Evolutionary conservation across 352 stramenopile species (phyloP).

Genomic region (Phytophthora lateralis): DNA sequence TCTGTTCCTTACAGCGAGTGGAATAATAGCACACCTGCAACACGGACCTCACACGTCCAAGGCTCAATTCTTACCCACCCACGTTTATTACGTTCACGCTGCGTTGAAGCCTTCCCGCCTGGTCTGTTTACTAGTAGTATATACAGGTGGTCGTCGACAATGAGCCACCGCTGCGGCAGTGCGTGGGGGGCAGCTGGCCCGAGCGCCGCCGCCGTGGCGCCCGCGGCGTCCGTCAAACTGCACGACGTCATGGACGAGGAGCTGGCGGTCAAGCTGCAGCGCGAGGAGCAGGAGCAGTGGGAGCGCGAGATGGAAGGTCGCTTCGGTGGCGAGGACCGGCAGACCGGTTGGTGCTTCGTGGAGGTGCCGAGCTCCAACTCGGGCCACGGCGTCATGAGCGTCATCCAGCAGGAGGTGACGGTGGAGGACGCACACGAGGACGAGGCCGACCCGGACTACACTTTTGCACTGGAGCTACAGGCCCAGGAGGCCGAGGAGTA

Average conservation of each 20-base stretch:
- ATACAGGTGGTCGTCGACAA: constrained; percentile 14
- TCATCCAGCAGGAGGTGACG: constrained; percentile 72
- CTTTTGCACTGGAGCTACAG: constrained; percentile 74
- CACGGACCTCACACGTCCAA: constrained; percentile 22
- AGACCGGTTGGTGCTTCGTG: constrained; percentile 76
- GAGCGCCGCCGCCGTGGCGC: constrained; percentile 11
- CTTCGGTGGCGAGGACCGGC: constrained; percentile 57
- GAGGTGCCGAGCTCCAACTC: constrained; percentile 67
- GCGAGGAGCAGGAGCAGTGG: constrained; percentile 72
- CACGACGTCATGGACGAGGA: constrained; percentile 77
- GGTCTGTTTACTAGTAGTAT: constrained; percentile 4
- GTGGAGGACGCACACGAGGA: constrained; percentile 49
- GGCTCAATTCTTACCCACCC: constrained; percentile 8
- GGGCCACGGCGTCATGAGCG: constrained; percentile 71
- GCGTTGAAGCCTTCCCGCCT: neutral
- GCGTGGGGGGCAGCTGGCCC: constrained; percentile 10
- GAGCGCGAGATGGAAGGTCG: constrained; percentile 65
- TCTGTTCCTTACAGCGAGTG: constrained; percentile 1
- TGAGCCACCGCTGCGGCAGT: constrained; percentile 12
- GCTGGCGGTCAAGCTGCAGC: constrained; percentile 69
- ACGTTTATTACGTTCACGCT: constrained; percentile 2
- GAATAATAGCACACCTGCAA: too few species aligned
- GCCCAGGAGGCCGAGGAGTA: constrained; percentile 78
- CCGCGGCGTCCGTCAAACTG: constrained; percentile 48
- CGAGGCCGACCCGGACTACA: constrained; percentile 69